These are phyloP conservation scores for Miscanthus sacchariflorus DNA, from an alignment of 202 grass and related monocot genomes.

Conservation along the genomic window DNA sequence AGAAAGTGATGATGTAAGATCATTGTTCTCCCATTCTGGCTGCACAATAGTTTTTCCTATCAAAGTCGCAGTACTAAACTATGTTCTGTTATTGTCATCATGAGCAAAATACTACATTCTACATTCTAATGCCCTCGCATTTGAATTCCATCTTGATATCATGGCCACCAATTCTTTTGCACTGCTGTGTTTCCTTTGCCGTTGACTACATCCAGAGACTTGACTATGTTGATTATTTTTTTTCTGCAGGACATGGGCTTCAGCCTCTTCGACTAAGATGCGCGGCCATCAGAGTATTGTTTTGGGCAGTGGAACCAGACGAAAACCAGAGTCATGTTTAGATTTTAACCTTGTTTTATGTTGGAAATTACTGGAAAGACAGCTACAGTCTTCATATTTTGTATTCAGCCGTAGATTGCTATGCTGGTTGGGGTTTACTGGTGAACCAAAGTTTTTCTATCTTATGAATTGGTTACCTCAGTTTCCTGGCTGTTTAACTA, in stretches of 20 bases:
- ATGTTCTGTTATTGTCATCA: not conserved
- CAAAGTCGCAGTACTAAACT: not conserved
- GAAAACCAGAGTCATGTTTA: slow-evolving; percentile 8
- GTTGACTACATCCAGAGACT: not conserved
- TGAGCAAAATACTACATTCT: not conserved
- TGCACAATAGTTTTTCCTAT: not conserved
- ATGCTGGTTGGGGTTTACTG: slow-evolving; percentile 24
- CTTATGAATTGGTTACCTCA: not conserved
- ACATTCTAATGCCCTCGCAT: not conserved
- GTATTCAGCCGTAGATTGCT: slow-evolving; percentile 30
- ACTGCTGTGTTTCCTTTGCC: not conserved
- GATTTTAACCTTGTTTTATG: slow-evolving; percentile 41
- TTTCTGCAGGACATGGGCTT: slow-evolving; percentile 78
- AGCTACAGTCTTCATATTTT: slow-evolving; percentile 11
- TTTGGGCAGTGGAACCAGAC: not conserved
- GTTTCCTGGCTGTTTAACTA: not conserved
- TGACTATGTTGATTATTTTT: not conserved
- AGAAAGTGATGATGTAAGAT: slow-evolving; percentile 62
- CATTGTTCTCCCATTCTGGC: not conserved
- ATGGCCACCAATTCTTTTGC: too few relatives aligned
- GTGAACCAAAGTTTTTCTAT: slow-evolving; percentile 39
- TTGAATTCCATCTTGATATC: not conserved
- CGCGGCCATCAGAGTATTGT: not conserved
- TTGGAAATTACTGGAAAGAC: slow-evolving; percentile 28
- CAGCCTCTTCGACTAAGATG: slow-evolving; percentile 71